Evolutionary conservation across 306 rosid species (phyloP).

Genomic region (Quercus aquifolioides): DNA sequence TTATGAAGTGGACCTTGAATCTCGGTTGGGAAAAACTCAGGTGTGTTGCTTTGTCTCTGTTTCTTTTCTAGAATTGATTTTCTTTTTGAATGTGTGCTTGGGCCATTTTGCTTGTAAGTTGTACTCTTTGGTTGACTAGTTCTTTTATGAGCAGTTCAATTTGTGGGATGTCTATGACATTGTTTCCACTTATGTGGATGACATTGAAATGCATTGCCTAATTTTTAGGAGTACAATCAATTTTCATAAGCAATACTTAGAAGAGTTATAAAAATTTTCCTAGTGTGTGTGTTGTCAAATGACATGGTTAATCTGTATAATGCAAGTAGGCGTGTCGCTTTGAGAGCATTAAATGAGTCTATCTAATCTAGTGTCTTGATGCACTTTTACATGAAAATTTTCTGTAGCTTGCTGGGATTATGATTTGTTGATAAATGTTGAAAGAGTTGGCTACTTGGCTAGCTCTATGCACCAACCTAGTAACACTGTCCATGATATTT

Average conservation of each 20-base stretch:
- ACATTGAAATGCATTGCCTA: not conserved
- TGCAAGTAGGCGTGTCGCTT: not conserved
- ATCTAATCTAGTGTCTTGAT: not conserved
- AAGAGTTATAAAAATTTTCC: not conserved
- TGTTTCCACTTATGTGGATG: not conserved
- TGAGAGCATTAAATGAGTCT: not conserved
- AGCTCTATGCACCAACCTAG: not conserved
- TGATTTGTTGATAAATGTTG: not conserved
- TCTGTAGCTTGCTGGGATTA: not conserved
- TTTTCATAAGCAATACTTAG: not conserved
- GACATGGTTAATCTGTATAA: not conserved
- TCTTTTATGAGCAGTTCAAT: not conserved
- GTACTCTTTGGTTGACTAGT: not conserved
- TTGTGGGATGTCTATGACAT: not conserved
- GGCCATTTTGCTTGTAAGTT: not conserved
- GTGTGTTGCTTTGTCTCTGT: constrained; percentile 16
- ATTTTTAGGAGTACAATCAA: not conserved
- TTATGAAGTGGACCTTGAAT: constrained; percentile 93
- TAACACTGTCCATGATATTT: not conserved
- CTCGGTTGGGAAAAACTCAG: constrained; percentile 96
- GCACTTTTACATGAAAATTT: not conserved
- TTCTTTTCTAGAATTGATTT: not conserved
- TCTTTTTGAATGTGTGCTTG: not conserved
- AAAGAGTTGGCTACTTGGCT: not conserved
- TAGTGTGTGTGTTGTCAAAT: not conserved